These are phyloP conservation scores for Aspergillus calidoustus DNA, from an alignment of 2,329 filamentous ascomycete species.

Conservation along the genomic window DNA sequence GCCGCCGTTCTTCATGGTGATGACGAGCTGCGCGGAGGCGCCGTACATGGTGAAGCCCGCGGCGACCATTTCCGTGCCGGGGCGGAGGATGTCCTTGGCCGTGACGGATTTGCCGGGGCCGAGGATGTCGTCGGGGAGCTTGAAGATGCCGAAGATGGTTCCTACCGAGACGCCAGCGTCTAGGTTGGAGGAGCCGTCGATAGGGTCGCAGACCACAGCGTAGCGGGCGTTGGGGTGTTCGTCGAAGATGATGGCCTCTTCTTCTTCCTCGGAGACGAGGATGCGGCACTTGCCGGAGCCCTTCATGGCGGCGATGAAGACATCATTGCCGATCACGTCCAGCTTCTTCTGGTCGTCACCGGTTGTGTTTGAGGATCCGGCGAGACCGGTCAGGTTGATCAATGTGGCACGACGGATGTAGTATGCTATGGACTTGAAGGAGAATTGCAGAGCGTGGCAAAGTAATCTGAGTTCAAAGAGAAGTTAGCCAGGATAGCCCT, in stretches of 20 bases:
- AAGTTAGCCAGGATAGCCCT: not conserved
- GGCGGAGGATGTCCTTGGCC: constrained; percentile 77
- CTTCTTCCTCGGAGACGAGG: constrained; percentile 97
- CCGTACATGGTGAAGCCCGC: constrained; percentile 99
- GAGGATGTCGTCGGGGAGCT: constrained; percentile 71
- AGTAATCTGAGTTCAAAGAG: constrained; percentile 66
- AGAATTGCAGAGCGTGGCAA: constrained; percentile 97
- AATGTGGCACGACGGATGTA: constrained; percentile 96
- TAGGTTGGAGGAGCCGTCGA: constrained; percentile 96
- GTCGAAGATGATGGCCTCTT: constrained; percentile 85
- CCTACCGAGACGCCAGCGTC: constrained; percentile 97
- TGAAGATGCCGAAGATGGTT: constrained; percentile 95
- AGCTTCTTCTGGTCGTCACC: constrained; percentile 99
- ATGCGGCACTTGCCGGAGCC: constrained; percentile 88
- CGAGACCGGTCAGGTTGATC: constrained; percentile 93
- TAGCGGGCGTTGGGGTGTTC: constrained; percentile 77
- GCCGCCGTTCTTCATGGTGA: constrained; percentile 89
- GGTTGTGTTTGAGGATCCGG: constrained; percentile 91
- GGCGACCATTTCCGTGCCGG: constrained; percentile 88
- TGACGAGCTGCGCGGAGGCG: constrained; percentile 91
- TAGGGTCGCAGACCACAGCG: constrained; percentile 95
- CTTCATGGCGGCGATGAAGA: constrained; percentile 95
- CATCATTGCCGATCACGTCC: constrained; percentile 97
- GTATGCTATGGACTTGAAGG: constrained; percentile 99
- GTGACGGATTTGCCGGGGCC: constrained; percentile 60